Evolutionary conservation across 2,329 filamentous ascomycete species (phyloP).

Genomic region (Ascochyta koolunga): DNA sequence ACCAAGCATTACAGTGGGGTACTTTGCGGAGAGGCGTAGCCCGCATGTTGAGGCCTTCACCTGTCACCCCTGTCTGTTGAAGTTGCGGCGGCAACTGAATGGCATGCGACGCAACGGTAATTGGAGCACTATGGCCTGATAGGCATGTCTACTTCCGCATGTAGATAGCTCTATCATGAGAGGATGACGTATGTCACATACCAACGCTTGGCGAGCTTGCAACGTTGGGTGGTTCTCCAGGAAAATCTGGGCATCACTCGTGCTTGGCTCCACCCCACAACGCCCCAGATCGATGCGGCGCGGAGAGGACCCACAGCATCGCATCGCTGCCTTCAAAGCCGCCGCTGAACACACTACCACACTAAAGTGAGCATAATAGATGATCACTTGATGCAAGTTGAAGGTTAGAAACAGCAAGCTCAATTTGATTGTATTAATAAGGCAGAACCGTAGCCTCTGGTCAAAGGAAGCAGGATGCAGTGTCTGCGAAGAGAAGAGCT

Average conservation of each 20-base stretch:
- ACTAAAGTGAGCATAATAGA: constrained; percentile 3
- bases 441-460: neutral
- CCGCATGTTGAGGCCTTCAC: neutral
- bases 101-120: constrained; percentile 9
- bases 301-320: constrained; percentile 10
- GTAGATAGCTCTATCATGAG: constrained; percentile 2
- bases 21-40: constrained; percentile 1
- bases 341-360: constrained; percentile 13
- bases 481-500: neutral
- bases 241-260: constrained; percentile 1
- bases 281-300: constrained; percentile 10
- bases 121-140: constrained; percentile 11
- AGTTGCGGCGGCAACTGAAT: constrained; percentile 1
- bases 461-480: neutral
- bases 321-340: neutral
- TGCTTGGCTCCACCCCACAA: constrained; percentile 14
- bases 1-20: constrained; percentile 12
- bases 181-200: constrained; percentile 18
- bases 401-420: neutral
- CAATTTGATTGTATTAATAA: constrained; percentile 1
- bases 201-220: constrained; percentile 11
- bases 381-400: neutral
- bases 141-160: constrained; percentile 3
- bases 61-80: neutral
- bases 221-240: neutral